Evolutionary conservation across 2,329 filamentous ascomycete species (phyloP).

Genomic region (Claviceps sp.): DNA sequence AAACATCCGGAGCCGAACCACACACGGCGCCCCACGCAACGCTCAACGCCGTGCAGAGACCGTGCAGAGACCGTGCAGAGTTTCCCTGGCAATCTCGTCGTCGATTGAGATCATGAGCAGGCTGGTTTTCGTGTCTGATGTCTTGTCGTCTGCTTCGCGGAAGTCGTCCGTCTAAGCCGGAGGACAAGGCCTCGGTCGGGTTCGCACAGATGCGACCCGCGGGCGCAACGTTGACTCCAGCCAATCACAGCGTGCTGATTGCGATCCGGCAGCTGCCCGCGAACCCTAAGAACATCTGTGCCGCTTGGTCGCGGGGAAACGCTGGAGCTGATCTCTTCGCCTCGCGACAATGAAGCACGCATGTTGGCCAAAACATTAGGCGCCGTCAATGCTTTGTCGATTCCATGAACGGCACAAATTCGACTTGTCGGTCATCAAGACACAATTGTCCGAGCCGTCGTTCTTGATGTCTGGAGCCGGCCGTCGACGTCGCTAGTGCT

Average conservation of each 20-base stretch:
- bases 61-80: too few relatives aligned
- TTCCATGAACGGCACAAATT: neutral
- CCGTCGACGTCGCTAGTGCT: neutral
- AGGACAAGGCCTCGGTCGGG: neutral
- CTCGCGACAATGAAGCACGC: neutral
- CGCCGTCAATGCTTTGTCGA: neutral
- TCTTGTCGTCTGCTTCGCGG: neutral
- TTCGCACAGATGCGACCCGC: neutral
- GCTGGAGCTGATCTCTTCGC: neutral
- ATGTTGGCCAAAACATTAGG: neutral
- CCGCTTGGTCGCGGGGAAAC: neutral
- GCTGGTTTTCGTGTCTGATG: too few relatives aligned
- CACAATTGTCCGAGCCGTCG: too few relatives aligned
- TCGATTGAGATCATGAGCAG: too few relatives aligned
- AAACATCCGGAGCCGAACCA: too few relatives aligned
- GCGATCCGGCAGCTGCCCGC: neutral
- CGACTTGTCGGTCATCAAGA: too few relatives aligned
- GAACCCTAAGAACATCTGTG: neutral
- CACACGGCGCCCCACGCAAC: too few relatives aligned
- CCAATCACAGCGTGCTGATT: conserved; percentile 4
- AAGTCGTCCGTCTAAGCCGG: neutral
- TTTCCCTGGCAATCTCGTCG: too few relatives aligned
- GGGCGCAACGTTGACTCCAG: neutral
- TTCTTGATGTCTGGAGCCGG: neutral
- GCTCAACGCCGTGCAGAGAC: too few relatives aligned